Base-by-base conservation (phyloP, 1,139 yeast species). In the Hyphopichia burtonii region DNA sequence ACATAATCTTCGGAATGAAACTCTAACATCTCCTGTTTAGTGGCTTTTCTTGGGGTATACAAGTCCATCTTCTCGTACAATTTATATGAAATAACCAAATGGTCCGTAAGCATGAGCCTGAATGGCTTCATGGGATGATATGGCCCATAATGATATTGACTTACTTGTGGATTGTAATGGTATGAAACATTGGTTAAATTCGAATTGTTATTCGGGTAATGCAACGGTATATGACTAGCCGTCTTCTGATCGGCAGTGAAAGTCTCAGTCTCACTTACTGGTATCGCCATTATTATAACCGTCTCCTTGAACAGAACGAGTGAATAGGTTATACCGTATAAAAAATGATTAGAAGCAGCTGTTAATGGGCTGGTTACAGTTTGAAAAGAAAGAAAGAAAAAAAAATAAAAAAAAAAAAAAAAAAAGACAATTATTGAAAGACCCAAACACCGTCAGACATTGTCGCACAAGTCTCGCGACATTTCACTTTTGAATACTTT, bases 61-160 rank as follows among this genome's bases (percentile, higher is more conserved):
- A 91, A 63, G 56, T 93, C 98, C 97, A 93, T 89, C 51, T 84
- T 76, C 53, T 90, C 91, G 58, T 90, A 89, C 36, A 93, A 68
- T 46, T 89, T 89, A 65, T 93, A 93, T 5, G 87, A 82, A 20
- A 86, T 79, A 36, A 93, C 94, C 49, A 93, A 68, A 61, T 90
- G 97, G 64, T 93, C 98, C 0, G 99, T 93, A 16, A 93, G 74
- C 91, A 91, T 86, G 44, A 93, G 71, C 47, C 99, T 68, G 62
- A 93, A 89, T n/a, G 99, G 99, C 59, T 93, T 93, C 99, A 93
- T 93, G 11, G 99, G 99, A 64, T 93, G 99, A 46, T 83, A 78
- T 0, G 89, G 86, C 12, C 98, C 98, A 63, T 86, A 90, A 57
- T 89, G 97, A 63, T 83, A 89, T 53, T 82, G 78, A 4, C 89